These are phyloP conservation scores for Plasmodium coatneyi DNA, from an alignment of 169 alveolate species.

Conservation along the genomic window DNA sequence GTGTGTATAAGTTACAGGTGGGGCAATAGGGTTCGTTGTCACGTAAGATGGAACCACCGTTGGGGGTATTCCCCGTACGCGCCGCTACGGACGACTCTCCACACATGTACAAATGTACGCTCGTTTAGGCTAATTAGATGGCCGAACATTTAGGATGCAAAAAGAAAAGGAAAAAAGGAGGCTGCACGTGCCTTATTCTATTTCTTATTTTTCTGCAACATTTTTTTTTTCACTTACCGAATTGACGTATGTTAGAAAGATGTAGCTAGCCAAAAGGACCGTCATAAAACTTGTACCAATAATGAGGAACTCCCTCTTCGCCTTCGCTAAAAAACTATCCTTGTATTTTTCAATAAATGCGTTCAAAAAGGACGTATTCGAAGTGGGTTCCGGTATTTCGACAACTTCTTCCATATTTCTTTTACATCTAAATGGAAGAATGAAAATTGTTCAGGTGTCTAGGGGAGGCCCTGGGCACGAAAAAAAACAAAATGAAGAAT, in stretches of 20 bases:
- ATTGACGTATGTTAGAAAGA: background rate
- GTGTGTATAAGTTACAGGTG: background rate
- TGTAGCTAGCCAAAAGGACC: background rate
- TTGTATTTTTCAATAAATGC: background rate
- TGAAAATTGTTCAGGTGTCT: background rate
- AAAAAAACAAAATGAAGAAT: too few species aligned
- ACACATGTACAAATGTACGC: background rate
- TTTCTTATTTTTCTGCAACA: background rate
- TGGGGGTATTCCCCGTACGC: background rate
- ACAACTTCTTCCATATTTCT: background rate
- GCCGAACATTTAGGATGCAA: too few species aligned
- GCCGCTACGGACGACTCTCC: background rate
- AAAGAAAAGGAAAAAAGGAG: background rate
- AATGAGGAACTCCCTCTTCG: background rate
- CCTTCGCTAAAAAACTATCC: background rate
- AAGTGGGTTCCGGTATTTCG: background rate
- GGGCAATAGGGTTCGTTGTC: background rate
- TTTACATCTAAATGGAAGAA: background rate
- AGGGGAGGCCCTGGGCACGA: background rate
- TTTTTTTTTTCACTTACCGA: background rate
- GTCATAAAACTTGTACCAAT: background rate
- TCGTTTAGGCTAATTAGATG: background rate
- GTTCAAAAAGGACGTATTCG: background rate
- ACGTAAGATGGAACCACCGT: background rate
- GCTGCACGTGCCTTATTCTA: background rate